Evolutionary conservation across 495 filamentous ascomycete genomes (phyloP), one percentile per base, ranked within the genome.

Genomic region (Penicillium turbatum): DNA sequence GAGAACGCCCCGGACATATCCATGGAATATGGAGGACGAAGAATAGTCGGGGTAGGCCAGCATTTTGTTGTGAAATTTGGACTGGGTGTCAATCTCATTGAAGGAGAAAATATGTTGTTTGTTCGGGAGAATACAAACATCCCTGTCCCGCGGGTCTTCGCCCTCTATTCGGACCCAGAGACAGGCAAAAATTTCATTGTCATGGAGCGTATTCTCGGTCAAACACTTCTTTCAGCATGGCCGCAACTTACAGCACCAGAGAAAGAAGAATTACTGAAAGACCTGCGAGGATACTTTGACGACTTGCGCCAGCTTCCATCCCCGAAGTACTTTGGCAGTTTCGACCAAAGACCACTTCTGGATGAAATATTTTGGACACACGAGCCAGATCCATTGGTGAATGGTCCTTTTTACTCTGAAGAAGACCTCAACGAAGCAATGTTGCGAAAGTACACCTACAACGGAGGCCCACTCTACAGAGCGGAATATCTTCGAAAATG

Each of bases 31-130:
- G 48, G 57, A 39, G 62, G 61, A 38, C 63, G 57, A 48, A 56
- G 58, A 51, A 44, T 69, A 39, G 64, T 68, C 29, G 44, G 41
- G 45, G 45, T 71, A 17, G 63, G 61, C 48, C 48, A 60, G 31
- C 55, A 72, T 60, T 75, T 67, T 56, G 57, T 73, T 19, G 66
- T 72, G 36, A 75, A 73, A 55, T 75, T 69, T 51, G 71, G 72
- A 11, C 41, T 36, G 29, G 29, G 43, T 17, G 62, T 76, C 24
- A 39, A 59, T 30, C 53, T 63, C 32, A 47, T 64, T 15, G 71
- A 76, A 48, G 72, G 64, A 43, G 62, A 73, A 53, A 74, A 63
- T 29, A 71, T 70, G 71, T 55, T 76, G 24, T 72, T 71, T 56
- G 61, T 73, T 15, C 44, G 51, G 54, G 26, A 66, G 12, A 50